Base-by-base conservation (phyloP, 2,329 filamentous ascomycete genomes). In the Diatrype stigma region DNA sequence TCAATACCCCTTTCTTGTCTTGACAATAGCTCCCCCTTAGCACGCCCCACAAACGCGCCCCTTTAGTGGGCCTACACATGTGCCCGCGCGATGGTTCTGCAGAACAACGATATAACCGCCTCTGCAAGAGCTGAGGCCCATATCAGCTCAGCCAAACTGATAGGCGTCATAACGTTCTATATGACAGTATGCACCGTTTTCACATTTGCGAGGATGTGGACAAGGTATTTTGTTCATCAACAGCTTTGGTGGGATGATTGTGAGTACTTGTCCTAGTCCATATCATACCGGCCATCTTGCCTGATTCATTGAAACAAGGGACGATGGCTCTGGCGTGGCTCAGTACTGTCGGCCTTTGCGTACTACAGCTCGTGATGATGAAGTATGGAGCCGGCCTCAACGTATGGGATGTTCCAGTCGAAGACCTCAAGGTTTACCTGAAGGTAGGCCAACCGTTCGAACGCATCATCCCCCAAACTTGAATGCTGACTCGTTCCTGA, bases 161-260 rank as follows among this genome's bases (percentile, higher is more conserved):
- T 57, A 49, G 56, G 52, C 2, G 45, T 53, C 23, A 46, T 48
- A 46, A 23, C 51, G 19, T 50, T 60, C 14, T 57, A 51, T 42
- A 50, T 55, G 71, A 75, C 52, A 72, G 44, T 60, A 11, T 56
- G 48, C 19, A 59, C 56, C 10, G 32, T 52, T 12, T 56, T 56
- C 44, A 62, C 60, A 1, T 35, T 51, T 22, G 50, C 54, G 3
- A 49, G 61, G 6, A 47, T 62, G 12, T 59, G 54, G 28, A 57
- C 56, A 5, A 53, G 60, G 26, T 55, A 52, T 35, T 50, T 54
- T 14, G 51, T 62, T 3, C 55, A 62, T 42, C 53, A 61, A 16
- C 58, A 59, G 26, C 47, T 61, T 14, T 62, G 60, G 60, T 62
- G 59, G 60, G 60, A 62, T 47, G 60, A 62, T 30, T 62, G 60